Evolutionary conservation across 192 early-diverging fungal genomes (phyloP).

Genomic region (Phycomyces nitens): DNA sequence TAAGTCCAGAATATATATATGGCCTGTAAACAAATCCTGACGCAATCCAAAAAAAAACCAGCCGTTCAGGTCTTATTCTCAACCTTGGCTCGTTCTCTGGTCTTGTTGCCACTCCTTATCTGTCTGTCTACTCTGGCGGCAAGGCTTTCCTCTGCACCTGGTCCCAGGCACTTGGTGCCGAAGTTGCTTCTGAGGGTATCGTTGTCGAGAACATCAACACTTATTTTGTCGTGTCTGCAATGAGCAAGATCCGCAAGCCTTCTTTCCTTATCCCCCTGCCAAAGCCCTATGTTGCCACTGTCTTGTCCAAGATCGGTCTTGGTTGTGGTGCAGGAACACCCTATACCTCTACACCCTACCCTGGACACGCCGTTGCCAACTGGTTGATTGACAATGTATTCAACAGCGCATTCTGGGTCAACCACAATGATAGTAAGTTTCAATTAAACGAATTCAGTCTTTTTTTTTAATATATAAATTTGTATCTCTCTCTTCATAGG

Average conservation of each 20-base stretch:
- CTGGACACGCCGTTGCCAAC: conserved; percentile 62
- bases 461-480: conserved; percentile 13
- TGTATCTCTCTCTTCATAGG: conserved; percentile 16
- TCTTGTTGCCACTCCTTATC: conserved; percentile 74
- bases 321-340: conserved; percentile 59
- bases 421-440: conserved; percentile 45
- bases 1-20: conserved; percentile 17
- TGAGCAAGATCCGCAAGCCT: conserved; percentile 90
- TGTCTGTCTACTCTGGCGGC: conserved; percentile 89
- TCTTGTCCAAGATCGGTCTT: conserved; percentile 68
- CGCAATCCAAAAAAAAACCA: conserved; percentile 14
- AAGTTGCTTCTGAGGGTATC: conserved; percentile 66
- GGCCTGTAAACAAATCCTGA: not conserved
- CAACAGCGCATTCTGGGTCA: conserved; percentile 53
- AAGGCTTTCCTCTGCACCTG: conserved; percentile 91
- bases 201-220: conserved; percentile 91
- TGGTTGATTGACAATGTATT: conserved; percentile 68
- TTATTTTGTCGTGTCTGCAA: conserved; percentile 92
- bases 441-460: not conserved
- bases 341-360: conserved; percentile 64
- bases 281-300: conserved; percentile 70
- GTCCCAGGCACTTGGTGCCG: conserved; percentile 84
- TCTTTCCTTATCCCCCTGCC: conserved; percentile 77
- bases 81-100: conserved; percentile 93
- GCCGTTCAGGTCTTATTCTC: conserved; percentile 79